Base-by-base conservation (phyloP, 208 protist genomes). In the Acanthamoeba lenticulata region DNA sequence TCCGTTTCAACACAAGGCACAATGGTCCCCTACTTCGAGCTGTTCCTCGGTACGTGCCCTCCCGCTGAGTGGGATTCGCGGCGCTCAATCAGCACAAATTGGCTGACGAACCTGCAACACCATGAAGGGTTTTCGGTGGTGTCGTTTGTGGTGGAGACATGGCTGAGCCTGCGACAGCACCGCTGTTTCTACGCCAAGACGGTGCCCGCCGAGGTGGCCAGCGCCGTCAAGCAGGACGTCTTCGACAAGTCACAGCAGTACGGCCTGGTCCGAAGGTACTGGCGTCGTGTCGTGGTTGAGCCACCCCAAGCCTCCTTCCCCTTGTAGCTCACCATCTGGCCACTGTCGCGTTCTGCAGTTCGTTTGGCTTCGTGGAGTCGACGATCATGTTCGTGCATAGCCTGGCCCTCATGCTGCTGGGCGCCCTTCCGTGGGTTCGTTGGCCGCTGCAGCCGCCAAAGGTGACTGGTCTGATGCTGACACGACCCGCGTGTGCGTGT, bases 321-420 rank as follows among this genome's bases (percentile, higher is more conserved):
- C 47, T 19, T 15, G 15, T 19, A 5, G 9, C 47, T 52, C 47
- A 79, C 24, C 36, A 19, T 79, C 47, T 52, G 47, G 47, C 47
- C 47, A 52, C 47, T 52, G 47, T 69, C 27, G 27, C 60, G 29
- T 52, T 52, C 60, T 6, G 29, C 79, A 62, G 45, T 60, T 62
- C 79, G 5, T 88, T 88, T n/a, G 42, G 57, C 29, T 88, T 88
- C 47, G 44, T 88, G 27, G 79, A 88, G n/a, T 79, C 69, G n/a
- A 79, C 69, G 11, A 79, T 79, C 36, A 79, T 79, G 69, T 79
- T 79, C 69, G 36, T 79, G 6, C 69, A 79, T 32, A 88, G 45
- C 44, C 19, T 88, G 27, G n/a, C 13, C n/a, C 45, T 88, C 45
- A 62, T 88, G 79, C 7, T 52, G 7, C 57, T 36, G 4, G 79